Conservation (phyloP, 2,329 filamentous ascomycete species). For the Talaromyces sp. region DNA sequence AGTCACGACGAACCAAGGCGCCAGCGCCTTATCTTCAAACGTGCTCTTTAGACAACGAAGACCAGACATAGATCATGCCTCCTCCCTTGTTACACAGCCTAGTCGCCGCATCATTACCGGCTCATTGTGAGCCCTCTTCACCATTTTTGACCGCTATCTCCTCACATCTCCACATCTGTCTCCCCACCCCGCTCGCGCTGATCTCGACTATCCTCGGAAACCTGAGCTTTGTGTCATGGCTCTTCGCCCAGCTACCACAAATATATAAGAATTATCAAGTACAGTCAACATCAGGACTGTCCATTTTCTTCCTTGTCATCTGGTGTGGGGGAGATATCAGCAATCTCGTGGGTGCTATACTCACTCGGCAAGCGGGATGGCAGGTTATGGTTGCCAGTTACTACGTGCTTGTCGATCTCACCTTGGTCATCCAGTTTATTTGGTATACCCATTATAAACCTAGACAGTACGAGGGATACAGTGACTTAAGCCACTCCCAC, state of each 20-base stretch:
- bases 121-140: conserved; percentile 63
- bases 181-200: conserved; percentile 65
- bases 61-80: conserved; percentile 27
- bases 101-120: conserved; percentile 49
- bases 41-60: background rate
- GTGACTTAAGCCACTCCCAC: conserved; percentile 26
- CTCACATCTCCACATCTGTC: conserved; percentile 62
- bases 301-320: conserved; percentile 66
- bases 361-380: conserved; percentile 67
- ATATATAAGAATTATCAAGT: conserved; percentile 69
- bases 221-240: conserved; percentile 67
- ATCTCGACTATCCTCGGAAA: conserved; percentile 63
- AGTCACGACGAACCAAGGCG: background rate
- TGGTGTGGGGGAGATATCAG: conserved; percentile 68
- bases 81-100: conserved; percentile 32
- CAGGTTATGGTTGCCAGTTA: conserved; percentile 67
- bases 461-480: conserved; percentile 46
- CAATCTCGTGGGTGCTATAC: conserved; percentile 64
- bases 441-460: conserved; percentile 64
- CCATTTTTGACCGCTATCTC: conserved; percentile 61
- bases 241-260: conserved; percentile 70
- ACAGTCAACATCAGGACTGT: conserved; percentile 66
- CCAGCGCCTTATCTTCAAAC: background rate
- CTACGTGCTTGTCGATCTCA: conserved; percentile 67
- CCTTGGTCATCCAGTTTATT: conserved; percentile 64